Base-by-base conservation (phyloP, 768 basidiomycete species). In the Mycena crocata region DNA sequence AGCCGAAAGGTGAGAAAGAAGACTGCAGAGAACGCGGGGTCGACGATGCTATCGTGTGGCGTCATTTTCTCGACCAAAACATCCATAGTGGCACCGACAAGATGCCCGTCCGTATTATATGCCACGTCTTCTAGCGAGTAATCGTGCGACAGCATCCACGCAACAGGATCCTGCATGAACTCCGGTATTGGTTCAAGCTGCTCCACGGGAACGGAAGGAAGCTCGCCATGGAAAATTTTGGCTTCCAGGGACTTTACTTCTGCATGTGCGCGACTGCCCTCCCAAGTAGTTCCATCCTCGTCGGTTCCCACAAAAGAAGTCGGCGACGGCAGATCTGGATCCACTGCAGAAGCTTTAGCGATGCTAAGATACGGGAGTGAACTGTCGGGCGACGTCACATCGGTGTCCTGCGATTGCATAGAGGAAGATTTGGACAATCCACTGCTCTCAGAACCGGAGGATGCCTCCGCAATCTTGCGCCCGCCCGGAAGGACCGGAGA, bases 11-110 rank as follows among this genome's bases (percentile, higher is more conserved):
- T 98, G 72, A 96, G 84, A 84, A 96, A 96, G 83, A 99, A 99
- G 32, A 96, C 92, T 6, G 91, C 88, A 17, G 91, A 87, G 77
- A 98, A 96, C 0, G 90, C 88, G 21, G 93, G 84, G 73, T 98
- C 96, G 59, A 95, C 94, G 46, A 96, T 87, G 63, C 90, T 90
- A 74, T 95, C 95, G 74, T 98, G 94, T 6, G 96, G 95, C 23
- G 97, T 97, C 91, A 99, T 93, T 81, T 95, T 96, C 81, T 97
- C 96, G n/a, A 99, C 92, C 45, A 99, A 83, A 1, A 91, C 96
- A 21, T 86, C 85, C 66, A 99, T 83, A 5, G 95, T 95, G 2
- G 95, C 98, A 26, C 95, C 96, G 13, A 96, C 92, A 23, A 99
- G 89, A 68, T 89, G 87, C 3, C 96, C 96, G 15, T 99, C 96